phyloP scores from a whole-genome alignment of 805 yeast species.

The Peterozyma xylosa region DNA sequence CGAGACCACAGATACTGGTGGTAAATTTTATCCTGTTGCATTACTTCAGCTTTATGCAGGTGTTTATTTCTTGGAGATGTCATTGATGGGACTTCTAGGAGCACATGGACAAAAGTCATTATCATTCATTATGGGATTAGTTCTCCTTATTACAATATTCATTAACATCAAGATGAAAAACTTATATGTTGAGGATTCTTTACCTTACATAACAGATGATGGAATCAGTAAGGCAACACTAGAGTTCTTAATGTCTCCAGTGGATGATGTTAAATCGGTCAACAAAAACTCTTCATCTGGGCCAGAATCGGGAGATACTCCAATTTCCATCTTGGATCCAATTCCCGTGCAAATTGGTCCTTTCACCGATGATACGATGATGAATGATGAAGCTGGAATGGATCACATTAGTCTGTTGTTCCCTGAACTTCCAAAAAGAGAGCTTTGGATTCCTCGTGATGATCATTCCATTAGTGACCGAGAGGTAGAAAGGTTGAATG shows the following conservation, averaged over 20 bases:
- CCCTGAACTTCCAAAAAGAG: background rate
- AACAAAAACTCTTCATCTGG: background rate
- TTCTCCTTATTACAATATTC: conserved; percentile 46
- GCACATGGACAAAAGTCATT: conserved; percentile 39
- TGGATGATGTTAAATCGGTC: background rate
- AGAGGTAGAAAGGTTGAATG: conserved; percentile 16
- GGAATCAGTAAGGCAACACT: background rate
- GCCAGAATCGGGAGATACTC: background rate
- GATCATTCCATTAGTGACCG: conserved; percentile 19
- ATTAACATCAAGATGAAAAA: conserved; percentile 46
- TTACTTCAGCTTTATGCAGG: conserved; percentile 75
- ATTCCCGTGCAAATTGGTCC: background rate
- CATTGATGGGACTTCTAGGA: conserved; percentile 67
- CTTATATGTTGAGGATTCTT: conserved; percentile 24
- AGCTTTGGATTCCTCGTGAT: background rate
- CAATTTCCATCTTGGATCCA: background rate
- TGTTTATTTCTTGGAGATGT: conserved; percentile 70
- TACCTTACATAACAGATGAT: background rate
- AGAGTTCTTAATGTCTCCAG: background rate
- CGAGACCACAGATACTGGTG: conserved; percentile 58
- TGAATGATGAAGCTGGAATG: background rate
- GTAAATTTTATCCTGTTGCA: conserved; percentile 67
- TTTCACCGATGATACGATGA: background rate
- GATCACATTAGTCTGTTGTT: background rate
- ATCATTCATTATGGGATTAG: conserved; percentile 43